Evolutionary conservation across 1,284 basidiomycete species (phyloP).

Genomic region (Porodaedalea pini): DNA sequence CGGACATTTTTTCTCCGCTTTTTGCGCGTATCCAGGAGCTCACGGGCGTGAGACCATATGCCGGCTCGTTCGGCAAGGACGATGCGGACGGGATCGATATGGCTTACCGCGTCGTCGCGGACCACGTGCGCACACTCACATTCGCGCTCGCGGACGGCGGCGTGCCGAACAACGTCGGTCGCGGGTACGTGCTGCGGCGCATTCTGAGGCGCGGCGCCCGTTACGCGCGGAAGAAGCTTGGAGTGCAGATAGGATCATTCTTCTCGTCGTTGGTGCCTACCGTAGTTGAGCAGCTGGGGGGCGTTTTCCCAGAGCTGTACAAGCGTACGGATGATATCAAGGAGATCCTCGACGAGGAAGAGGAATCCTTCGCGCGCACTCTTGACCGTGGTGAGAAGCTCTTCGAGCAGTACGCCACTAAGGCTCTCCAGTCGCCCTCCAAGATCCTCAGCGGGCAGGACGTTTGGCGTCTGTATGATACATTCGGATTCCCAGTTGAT

Average conservation of each 20-base stretch:
- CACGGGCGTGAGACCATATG: conserved; percentile 84
- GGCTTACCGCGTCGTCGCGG: conserved; percentile 95
- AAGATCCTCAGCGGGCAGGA: conserved; percentile 85
- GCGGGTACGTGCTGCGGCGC: conserved; percentile 92
- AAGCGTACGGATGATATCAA: conserved; percentile 85
- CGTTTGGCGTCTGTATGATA: conserved; percentile 97
- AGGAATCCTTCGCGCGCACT: conserved; percentile 94
- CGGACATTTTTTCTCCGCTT: conserved; percentile 90
- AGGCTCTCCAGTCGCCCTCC: conserved; percentile 61
- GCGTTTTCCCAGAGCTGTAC: conserved; percentile 91
- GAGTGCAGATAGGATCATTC: conserved; percentile 91
- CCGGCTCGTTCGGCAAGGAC: conserved; percentile 89
- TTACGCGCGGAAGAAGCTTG: conserved; percentile 94
- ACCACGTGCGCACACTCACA: conserved; percentile 93
- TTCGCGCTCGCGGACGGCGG: conserved; percentile 97
- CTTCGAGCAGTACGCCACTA: conserved; percentile 86
- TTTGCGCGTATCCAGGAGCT: conserved; percentile 87
- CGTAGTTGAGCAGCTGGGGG: conserved; percentile 86
- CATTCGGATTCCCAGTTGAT: conserved; percentile 97
- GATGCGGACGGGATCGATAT: conserved; percentile 95
- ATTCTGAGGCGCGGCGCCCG: conserved; percentile 91
- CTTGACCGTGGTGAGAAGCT: conserved; percentile 96
- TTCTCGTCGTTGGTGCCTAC: conserved; percentile 92
- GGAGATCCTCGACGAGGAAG: conserved; percentile 96
- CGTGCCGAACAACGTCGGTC: conserved; percentile 92